Base-by-base conservation (phyloP, 2,329 filamentous ascomycete species). In the Sporothrix luriei region DNA sequence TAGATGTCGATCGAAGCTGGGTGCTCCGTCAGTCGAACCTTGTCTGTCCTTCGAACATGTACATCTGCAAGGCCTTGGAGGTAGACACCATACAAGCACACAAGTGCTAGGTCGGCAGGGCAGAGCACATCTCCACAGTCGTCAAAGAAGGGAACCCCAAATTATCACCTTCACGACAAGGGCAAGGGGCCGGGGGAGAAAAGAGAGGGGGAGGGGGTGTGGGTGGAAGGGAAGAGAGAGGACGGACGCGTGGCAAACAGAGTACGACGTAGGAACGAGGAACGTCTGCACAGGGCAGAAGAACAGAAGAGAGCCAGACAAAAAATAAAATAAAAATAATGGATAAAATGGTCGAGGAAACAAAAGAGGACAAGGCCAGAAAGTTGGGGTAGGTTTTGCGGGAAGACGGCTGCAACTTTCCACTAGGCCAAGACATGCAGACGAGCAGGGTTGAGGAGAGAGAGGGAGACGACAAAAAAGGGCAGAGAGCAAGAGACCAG, bases 381-480 rank as follows among this genome's bases (percentile, higher is more conserved):
- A 29, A 57, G 33, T 46, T 55, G 38, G 66, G 38, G 43, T 29
- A 62, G 55, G 54, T 13, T 38, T 48, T 33, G 40, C 68, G 68
- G 67, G 33, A 64, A 46, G 68, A 65, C 68, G 68, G 68, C 68
- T 64, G 48, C 68, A 21, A 38, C 48, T 64, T 69, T 48, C 68
- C 68, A 64, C 48, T 9, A 55, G 51, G 65, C 10, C 54, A 57
- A 52, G 24, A 52, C 21, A n/a, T 40, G 59, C 55, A 43, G 33
- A 61, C 33, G 38, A 40, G 16, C 24, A 29, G 13, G 26, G 29
- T 16, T 16, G 54, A 38, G 54, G 14, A 43, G 54, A 38, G 54
- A 57, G 14, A n/a, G 10, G 26, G 26, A 55, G 54, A 24, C 14
- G 26, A 38, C 16, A 13, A 10, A 9, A 43, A 3, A 43, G 49